Conservation (phyloP, 2,329 filamentous ascomycete genomes). For the Aureobasidium namibiae region DNA sequence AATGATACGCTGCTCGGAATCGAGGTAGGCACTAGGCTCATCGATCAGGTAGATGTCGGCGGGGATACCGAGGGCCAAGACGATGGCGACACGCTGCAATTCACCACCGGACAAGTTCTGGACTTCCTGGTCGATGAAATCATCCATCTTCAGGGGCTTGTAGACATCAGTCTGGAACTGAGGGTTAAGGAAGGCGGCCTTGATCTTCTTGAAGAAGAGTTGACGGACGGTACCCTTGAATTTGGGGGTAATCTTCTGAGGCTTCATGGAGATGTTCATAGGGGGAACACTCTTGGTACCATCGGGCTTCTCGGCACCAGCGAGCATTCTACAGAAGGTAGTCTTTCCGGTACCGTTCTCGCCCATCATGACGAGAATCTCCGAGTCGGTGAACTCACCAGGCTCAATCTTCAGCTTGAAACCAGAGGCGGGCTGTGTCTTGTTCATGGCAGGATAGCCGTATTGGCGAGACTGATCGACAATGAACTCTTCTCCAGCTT, state of each 20-base stretch:
- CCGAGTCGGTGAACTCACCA: conserved; percentile 91
- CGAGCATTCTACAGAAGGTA: conserved; percentile 94
- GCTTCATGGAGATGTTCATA: conserved; percentile 99
- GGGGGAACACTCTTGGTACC: conserved; percentile 67
- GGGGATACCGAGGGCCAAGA: conserved; percentile 87
- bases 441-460: conserved; percentile 82
- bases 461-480: conserved; percentile 79
- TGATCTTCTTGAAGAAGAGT: conserved; percentile 99
- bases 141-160: conserved; percentile 97
- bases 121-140: conserved; percentile 99
- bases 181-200: conserved; percentile 87
- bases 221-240: conserved; percentile 95
- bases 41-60: conserved; percentile 99
- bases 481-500: conserved; percentile 81
- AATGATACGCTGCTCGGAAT: conserved; percentile 98
- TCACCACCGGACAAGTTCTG: conserved; percentile 99
- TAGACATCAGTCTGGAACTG: conserved; percentile 99
- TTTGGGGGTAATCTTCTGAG: conserved; percentile 98
- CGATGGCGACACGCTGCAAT: conserved; percentile 97
- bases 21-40: conserved; percentile 93
- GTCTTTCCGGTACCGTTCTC: conserved; percentile 99
- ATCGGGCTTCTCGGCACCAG: conserved; percentile 88
- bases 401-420: conserved; percentile 77
- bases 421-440: conserved; percentile 63
- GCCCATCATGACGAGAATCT: conserved; percentile 99